These are phyloP conservation scores for Lepiota brunneoincarnata DNA, from an alignment of 768 basidiomycete genomes.

Conservation along the genomic window DNA sequence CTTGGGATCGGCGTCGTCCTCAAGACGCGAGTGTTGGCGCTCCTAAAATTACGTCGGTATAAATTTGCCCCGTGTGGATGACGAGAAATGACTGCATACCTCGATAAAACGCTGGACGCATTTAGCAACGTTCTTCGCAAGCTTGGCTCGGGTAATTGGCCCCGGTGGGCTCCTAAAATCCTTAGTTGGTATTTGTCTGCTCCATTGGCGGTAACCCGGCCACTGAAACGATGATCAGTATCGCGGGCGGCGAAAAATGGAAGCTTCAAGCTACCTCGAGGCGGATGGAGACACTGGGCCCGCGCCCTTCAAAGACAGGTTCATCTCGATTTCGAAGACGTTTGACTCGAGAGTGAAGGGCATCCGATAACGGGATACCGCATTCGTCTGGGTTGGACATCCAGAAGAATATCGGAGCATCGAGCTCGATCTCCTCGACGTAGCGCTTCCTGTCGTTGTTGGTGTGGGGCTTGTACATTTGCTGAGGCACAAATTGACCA, in stretches of 20 bases:
- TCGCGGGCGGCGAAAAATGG: background rate
- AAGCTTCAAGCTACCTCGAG: conserved; percentile 50
- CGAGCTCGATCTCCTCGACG: conserved; percentile 65
- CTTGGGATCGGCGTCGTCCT: conserved; percentile 57
- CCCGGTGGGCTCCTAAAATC: conserved; percentile 79
- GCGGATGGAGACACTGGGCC: conserved; percentile 78
- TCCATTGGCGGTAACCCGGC: conserved; percentile 79
- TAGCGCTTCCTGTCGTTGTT: conserved; percentile 75
- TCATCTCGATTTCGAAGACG: conserved; percentile 57
- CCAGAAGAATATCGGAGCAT: conserved; percentile 63
- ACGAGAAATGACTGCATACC: conserved; percentile 32
- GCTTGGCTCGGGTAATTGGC: conserved; percentile 72
- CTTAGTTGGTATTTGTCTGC: conserved; percentile 77
- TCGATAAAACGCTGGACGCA: conserved; percentile 68
- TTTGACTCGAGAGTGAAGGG: conserved; percentile 56
- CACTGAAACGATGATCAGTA: conserved; percentile 42
- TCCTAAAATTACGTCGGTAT: conserved; percentile 34
- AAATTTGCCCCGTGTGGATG: conserved; percentile 2
- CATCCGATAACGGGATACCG: conserved; percentile 65
- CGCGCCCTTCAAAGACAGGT: conserved; percentile 66
- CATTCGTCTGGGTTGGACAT: conserved; percentile 49
- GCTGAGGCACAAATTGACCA: conserved; percentile 64
- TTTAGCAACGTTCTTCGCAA: conserved; percentile 79
- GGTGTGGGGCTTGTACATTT: conserved; percentile 73
- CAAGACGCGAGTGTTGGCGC: conserved; percentile 46